Conservation (phyloP, 768 basidiomycete species). For the Lactarius hatsudake region DNA sequence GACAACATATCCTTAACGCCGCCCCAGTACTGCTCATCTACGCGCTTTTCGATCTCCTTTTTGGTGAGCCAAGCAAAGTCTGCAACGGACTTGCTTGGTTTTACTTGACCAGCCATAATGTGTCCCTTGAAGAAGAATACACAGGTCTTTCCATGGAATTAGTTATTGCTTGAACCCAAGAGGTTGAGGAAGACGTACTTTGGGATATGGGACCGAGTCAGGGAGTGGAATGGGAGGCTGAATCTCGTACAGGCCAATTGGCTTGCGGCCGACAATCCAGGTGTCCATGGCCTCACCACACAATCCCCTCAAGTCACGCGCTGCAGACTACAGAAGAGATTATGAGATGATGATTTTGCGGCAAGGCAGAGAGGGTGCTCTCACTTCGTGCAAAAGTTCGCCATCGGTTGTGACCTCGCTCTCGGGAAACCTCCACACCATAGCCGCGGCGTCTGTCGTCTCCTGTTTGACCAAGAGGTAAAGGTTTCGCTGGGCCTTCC, state of each 20-base stretch:
- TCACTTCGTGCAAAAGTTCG: constrained; percentile 77
- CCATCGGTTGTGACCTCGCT: constrained; percentile 56
- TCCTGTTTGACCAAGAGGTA: constrained; percentile 73
- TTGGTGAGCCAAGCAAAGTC: constrained; percentile 96
- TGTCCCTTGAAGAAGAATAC: constrained; percentile 95
- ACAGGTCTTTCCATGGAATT: constrained; percentile 45
- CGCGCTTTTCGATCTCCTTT: constrained; percentile 74
- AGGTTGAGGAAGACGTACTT: constrained; percentile 23
- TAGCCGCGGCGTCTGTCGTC: constrained; percentile 41
- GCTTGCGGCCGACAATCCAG: constrained; percentile 90
- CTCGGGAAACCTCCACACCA: constrained; percentile 81
- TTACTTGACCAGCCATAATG: constrained; percentile 84
- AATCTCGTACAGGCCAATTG: constrained; percentile 73
- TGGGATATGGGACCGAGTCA: constrained; percentile 13
- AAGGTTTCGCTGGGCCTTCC: constrained; percentile 80
- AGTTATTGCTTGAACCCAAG: neutral
- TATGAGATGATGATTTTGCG: neutral
- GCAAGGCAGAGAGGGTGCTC: constrained; percentile 20
- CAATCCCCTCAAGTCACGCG: constrained; percentile 62
- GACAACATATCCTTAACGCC: constrained; percentile 79
- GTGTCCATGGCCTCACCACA: constrained; percentile 86
- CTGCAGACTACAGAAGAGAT: constrained; percentile 56
- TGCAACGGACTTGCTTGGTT: constrained; percentile 50
- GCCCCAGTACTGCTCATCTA: constrained; percentile 72
- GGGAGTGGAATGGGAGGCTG: constrained; percentile 32